phyloP scores from a whole-genome alignment of 2,329 filamentous ascomycete genomes.

The Alternaria arbusti region DNA sequence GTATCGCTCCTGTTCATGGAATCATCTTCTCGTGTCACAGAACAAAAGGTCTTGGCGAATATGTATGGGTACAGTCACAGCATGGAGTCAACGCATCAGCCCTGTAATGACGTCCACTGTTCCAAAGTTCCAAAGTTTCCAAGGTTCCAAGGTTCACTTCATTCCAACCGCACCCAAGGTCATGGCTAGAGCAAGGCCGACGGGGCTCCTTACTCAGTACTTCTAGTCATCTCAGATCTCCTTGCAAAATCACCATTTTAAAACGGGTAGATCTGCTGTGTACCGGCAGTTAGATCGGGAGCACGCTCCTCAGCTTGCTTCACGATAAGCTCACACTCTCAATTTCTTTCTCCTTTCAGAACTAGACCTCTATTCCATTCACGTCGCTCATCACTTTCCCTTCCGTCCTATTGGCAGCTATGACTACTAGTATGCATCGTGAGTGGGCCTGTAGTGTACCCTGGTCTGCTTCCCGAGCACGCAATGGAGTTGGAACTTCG shows the following conservation, averaged over 20 bases:
- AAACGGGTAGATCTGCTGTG: neutral
- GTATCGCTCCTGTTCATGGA: neutral
- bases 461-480: neutral
- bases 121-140: too few relatives aligned
- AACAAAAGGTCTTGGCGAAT: neutral
- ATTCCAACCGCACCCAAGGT: neutral
- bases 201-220: neutral
- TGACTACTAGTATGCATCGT: neutral
- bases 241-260: too few relatives aligned
- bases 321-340: neutral
- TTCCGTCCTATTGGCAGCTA: neutral
- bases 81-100: neutral
- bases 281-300: neutral
- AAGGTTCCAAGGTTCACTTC: too few relatives aligned
- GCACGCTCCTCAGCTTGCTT: neutral
- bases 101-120: neutral
- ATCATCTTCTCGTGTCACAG: neutral
- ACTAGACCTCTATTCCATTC: neutral
- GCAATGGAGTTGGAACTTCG: neutral
- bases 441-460: neutral
- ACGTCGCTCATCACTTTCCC: neutral
- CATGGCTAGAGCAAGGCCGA: neutral
- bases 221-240: neutral
- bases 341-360: neutral
- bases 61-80: neutral